A percentile compares a stretch with the other conserved stretches of the same genome.
Conservation (phyloP, 768 basidiomycete genomes). For the Psilocybe tampanensis region DNA sequence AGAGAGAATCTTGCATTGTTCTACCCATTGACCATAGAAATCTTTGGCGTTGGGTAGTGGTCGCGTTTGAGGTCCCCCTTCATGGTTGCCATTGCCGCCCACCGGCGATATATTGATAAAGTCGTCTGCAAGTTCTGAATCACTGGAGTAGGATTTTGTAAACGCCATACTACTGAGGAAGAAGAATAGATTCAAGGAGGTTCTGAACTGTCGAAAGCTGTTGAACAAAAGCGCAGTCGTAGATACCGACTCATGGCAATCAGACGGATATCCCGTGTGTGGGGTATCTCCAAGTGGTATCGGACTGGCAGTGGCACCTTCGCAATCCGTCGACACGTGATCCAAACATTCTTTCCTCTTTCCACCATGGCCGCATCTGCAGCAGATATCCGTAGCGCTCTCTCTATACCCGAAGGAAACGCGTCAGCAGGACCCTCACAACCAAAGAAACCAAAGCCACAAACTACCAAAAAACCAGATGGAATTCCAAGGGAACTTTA, state of each 20-base stretch:
- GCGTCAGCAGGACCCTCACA: slow-evolving; percentile 47
- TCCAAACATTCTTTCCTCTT: slow-evolving; percentile 12
- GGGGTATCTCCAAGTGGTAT: too few relatives aligned
- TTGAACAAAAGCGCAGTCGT: too few relatives aligned
- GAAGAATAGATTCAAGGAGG: too few relatives aligned
- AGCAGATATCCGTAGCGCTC: slow-evolving; percentile 83
- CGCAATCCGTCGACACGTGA: slow-evolving; percentile 24
- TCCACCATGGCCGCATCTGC: slow-evolving; percentile 66
- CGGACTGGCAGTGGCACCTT: not conserved
- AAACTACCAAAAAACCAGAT: slow-evolving; percentile 68
- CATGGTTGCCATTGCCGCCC: too few relatives aligned
- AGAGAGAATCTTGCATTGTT: slow-evolving; percentile 41
- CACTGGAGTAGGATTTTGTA: not conserved
- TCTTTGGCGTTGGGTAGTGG: slow-evolving; percentile 23
- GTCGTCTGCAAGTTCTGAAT: slow-evolving; percentile 16
- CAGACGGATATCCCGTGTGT: too few relatives aligned
- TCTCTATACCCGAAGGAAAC: slow-evolving; percentile 58
- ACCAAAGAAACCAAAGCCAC: slow-evolving; percentile 43
- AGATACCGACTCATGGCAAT: too few relatives aligned
- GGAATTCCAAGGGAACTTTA: slow-evolving; percentile 94
- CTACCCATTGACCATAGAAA: slow-evolving; percentile 55
- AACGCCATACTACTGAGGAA: not conserved
- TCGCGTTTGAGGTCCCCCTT: too few relatives aligned
- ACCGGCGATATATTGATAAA: slow-evolving; percentile 24
- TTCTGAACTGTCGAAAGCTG: too few relatives aligned